A percentile compares a stretch with the other conserved stretches of the same genome.
These are phyloP conservation scores for Fusarium sambucinum DNA, from an alignment of 2,329 filamentous ascomycete species.

Conservation along the genomic window DNA sequence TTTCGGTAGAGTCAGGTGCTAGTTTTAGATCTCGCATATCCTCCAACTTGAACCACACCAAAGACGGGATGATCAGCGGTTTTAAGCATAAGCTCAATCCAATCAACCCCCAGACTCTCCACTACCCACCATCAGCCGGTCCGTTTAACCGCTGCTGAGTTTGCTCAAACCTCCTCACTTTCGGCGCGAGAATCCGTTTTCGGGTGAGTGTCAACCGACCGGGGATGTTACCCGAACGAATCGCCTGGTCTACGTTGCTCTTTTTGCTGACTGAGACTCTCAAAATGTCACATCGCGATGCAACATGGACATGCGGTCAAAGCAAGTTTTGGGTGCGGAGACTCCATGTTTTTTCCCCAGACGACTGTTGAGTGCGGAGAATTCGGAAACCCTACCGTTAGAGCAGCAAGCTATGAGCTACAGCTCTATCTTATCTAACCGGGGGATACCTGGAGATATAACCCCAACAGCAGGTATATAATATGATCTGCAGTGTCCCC, in stretches of 20 bases:
- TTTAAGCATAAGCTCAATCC: constrained; percentile 33
- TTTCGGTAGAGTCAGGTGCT: constrained; percentile 15
- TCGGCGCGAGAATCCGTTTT: constrained; percentile 28
- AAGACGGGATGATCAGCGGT: constrained; percentile 23
- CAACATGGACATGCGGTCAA: constrained; percentile 19
- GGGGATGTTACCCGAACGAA: constrained; percentile 17
- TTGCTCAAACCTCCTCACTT: constrained; percentile 12
- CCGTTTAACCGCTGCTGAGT: constrained; percentile 35
- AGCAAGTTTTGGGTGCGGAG: constrained; percentile 19
- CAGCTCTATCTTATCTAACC: constrained; percentile 14
- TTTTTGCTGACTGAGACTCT: constrained; percentile 7
- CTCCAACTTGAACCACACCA: neutral
- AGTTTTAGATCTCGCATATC: constrained; percentile 27
- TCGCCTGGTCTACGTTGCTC: neutral
- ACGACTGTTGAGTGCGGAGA: constrained; percentile 28
- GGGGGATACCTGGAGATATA: neutral
- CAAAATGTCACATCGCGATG: constrained; percentile 20
- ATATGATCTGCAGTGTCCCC: constrained; percentile 30
- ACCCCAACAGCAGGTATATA: constrained; percentile 8
- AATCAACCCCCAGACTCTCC: neutral
- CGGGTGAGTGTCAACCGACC: constrained; percentile 15
- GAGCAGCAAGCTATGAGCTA: neutral
- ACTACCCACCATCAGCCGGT: constrained; percentile 30
- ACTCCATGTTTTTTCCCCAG: constrained; percentile 33
- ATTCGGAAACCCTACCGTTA: constrained; percentile 24